These are phyloP conservation scores for Cadophora sp. DNA, from an alignment of 2,329 filamentous ascomycete genomes.

Conservation along the genomic window DNA sequence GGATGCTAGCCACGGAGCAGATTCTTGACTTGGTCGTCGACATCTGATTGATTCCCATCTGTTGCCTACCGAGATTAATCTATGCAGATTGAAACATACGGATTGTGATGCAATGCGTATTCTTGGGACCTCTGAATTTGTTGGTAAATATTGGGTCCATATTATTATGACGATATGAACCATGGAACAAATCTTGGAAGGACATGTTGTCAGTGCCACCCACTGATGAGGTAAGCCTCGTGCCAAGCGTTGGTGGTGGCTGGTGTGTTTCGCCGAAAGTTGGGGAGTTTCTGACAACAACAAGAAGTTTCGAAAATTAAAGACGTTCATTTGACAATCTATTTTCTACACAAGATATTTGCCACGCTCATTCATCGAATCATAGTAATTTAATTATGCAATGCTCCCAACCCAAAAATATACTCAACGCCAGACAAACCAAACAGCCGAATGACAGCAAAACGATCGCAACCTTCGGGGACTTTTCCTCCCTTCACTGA, in stretches of 20 bases:
- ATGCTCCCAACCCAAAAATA: slow-evolving; percentile 1
- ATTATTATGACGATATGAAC: neutral
- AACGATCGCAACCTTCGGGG: neutral
- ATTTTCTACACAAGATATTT: neutral
- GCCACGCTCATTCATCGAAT: slow-evolving; percentile 3
- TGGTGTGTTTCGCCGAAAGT: neutral
- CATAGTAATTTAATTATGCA: slow-evolving; percentile 4
- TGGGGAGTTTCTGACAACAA: neutral
- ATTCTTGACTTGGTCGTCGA: neutral
- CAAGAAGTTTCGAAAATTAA: neutral
- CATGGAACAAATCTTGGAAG: neutral
- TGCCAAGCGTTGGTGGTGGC: slow-evolving; percentile 4
- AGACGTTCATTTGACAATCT: slow-evolving; percentile 8
- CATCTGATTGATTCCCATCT: slow-evolving; percentile 6
- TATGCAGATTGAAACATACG: slow-evolving; percentile 5
- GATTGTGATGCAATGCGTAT: slow-evolving; percentile 6
- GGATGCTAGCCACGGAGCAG: neutral
- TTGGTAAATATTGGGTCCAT: neutral
- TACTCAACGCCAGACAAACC: neutral
- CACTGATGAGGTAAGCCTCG: neutral
- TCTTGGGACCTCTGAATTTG: neutral
- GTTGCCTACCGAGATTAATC: neutral
- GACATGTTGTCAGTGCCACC: neutral
- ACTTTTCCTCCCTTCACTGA: neutral
- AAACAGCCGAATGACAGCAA: neutral